Percentiles rank a stretch among this genome's conserved stretches.
Conservation (phyloP, 495 filamentous ascomycete species). For the Aspergillus cavernicola region DNA sequence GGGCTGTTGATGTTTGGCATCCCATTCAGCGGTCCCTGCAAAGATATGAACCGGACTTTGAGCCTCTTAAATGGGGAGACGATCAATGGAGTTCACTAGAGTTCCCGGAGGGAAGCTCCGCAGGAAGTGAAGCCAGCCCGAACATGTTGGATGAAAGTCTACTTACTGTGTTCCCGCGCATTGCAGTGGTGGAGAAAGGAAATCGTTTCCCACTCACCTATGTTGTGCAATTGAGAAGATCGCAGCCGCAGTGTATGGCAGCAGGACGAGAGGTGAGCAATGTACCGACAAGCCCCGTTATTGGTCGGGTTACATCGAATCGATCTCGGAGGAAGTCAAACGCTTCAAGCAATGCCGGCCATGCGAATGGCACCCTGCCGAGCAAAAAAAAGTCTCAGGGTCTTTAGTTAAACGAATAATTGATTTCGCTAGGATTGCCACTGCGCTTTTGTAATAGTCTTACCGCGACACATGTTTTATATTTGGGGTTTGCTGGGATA, state of each 20-base stretch:
- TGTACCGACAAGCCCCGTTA: neutral
- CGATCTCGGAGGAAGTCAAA: neutral
- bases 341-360: neutral
- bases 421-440: neutral
- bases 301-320: slow-evolving; percentile 1
- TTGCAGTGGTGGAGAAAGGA: neutral
- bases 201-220: neutral
- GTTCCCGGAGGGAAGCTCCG: slow-evolving; percentile 2
- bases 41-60: slow-evolving; percentile 21
- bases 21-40: slow-evolving; percentile 12
- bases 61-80: slow-evolving; percentile 4
- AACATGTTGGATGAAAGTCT: neutral
- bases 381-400: neutral
- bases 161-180: slow-evolving; percentile 4
- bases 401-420: neutral
- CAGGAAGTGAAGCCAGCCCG: neutral
- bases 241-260: neutral
- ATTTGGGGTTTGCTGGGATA: too few relatives aligned
- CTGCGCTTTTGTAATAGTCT: neutral
- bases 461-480: neutral
- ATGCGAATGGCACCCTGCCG: neutral
- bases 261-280: neutral
- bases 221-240: neutral
- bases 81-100: slow-evolving; percentile 9
- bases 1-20: slow-evolving; percentile 16